Base-by-base conservation (phyloP, 164 flowering plant species). In the Buxus sempervirens region DNA sequence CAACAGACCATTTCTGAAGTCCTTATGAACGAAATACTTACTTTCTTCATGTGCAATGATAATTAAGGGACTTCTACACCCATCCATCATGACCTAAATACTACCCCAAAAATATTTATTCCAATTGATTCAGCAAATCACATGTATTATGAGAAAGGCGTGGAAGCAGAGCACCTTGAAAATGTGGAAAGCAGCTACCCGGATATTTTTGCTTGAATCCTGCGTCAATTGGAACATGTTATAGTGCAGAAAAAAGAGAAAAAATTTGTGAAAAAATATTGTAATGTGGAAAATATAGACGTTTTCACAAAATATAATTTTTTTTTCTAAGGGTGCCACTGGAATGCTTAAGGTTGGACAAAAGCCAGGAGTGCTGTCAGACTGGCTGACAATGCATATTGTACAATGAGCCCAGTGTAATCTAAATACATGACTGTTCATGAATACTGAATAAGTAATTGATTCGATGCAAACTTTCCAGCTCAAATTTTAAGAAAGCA, bases 161-260 rank as follows among this genome's bases (percentile, higher is more conserved):
- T 15, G 64, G 70, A 70, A 67, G 23, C 32, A 16, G 8, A 54
- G 60, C 73, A 93, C 99, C 99, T 95, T 95, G 77, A 95, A 95
- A 70, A 95, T 86, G 75, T 95, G 99, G 77, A 95, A 95, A 58
- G 99, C 97, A 42, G 96, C 87, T 19, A 90, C 78, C 79, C 88
- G 96, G 66, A 95, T 92, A 67, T 90, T 95, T 87, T 88, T 95
- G 87, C 98, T 95, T 0, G 98, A 82, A 66, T 95, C 99, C 99
- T 95, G 93, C 76, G 71, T 48, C 64, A 61, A 57, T 55, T 56
- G 60, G 55, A 32, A n/a, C 16, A 24, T 23, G 32, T 42, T 58
- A 60, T 60, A 69, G 19, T 9, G 48, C 41, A 56, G 19, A 56
- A 27, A 21, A 32, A 51, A 27, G 48, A 65, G 24, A 22, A 42